Percentiles rank a stretch among this genome's conserved stretches.
phyloP scores from a whole-genome alignment of 2,329 filamentous ascomycete species.

The Hysterium pulicare region DNA sequence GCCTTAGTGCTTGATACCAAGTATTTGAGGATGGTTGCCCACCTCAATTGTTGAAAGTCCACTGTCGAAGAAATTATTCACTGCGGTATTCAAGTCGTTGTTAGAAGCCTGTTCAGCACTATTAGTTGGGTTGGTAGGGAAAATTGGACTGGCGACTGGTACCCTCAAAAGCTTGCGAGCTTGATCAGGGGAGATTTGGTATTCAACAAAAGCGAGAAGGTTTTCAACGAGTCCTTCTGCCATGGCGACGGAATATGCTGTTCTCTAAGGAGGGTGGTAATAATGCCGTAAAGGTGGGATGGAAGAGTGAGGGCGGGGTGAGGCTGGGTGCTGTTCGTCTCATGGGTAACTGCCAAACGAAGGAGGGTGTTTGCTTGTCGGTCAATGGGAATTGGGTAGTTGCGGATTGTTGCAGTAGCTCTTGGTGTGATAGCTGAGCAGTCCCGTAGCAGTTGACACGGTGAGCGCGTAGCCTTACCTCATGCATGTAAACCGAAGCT shows the following conservation, averaged over 20 bases:
- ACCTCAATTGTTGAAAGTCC: neutral
- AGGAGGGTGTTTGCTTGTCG: too few species aligned
- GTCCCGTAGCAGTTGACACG: too few species aligned
- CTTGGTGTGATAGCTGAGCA: too few species aligned
- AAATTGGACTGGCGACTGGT: neutral
- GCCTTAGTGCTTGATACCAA: neutral
- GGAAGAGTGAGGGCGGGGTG: too few species aligned
- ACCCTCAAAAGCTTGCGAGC: neutral
- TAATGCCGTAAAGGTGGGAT: conserved; percentile 11
- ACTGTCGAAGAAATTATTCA: conserved; percentile 21
- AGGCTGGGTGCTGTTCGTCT: too few species aligned
- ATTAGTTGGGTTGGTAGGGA: neutral
- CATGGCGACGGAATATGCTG: neutral
- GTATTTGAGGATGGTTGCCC: conserved; percentile 7
- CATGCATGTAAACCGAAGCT: too few species aligned
- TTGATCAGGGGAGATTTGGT: neutral
- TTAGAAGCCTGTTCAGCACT: conserved; percentile 17
- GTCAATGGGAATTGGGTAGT: too few species aligned
- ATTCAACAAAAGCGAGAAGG: neutral
- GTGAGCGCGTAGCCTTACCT: too few species aligned
- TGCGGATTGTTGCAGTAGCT: too few species aligned
- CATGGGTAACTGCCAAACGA: too few species aligned
- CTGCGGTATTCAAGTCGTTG: conserved; percentile 21
- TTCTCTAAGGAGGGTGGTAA: neutral
- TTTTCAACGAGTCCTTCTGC: neutral